Evolutionary conservation across 1,284 basidiomycete species (phyloP).

Genomic region (Cutaneotrichosporon mucoides): DNA sequence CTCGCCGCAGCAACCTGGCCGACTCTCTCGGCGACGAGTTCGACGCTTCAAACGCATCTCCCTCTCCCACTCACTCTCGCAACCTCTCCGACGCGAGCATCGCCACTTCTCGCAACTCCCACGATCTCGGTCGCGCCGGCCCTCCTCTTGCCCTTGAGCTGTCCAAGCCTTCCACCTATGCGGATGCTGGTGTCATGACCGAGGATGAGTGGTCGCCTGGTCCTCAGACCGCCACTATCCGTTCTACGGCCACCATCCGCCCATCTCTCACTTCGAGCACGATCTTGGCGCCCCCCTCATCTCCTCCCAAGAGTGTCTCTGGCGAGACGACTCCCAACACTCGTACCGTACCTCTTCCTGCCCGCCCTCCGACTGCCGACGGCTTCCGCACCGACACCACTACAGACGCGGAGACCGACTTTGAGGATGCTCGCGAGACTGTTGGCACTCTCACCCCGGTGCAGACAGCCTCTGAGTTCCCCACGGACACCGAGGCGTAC

Average conservation of each 20-base stretch:
- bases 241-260: constrained; percentile 6
- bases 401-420: constrained; percentile 63
- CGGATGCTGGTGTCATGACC: constrained; percentile 35
- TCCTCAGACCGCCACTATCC: background rate
- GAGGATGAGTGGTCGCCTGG: constrained; percentile 31
- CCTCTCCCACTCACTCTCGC: constrained; percentile 1
- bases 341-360: constrained; percentile 29
- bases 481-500: constrained; percentile 41
- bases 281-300: constrained; percentile 5
- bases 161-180: constrained; percentile 22
- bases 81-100: background rate
- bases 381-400: constrained; percentile 47
- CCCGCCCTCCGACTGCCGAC: constrained; percentile 24
- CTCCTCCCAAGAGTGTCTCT: constrained; percentile 7
- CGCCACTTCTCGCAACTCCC: constrained; percentile 1
- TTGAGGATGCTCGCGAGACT: constrained; percentile 74
- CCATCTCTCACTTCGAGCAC: background rate
- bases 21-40: constrained; percentile 19
- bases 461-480: constrained; percentile 60
- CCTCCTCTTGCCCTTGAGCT: constrained; percentile 39
- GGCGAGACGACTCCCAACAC: constrained; percentile 40
- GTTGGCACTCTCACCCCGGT: constrained; percentile 62
- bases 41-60: background rate
- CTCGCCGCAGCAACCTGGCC: constrained; percentile 7
- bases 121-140: constrained; percentile 8